Conservation (phyloP, 257 asterid species). For the Nyctanthes arbortristis region DNA sequence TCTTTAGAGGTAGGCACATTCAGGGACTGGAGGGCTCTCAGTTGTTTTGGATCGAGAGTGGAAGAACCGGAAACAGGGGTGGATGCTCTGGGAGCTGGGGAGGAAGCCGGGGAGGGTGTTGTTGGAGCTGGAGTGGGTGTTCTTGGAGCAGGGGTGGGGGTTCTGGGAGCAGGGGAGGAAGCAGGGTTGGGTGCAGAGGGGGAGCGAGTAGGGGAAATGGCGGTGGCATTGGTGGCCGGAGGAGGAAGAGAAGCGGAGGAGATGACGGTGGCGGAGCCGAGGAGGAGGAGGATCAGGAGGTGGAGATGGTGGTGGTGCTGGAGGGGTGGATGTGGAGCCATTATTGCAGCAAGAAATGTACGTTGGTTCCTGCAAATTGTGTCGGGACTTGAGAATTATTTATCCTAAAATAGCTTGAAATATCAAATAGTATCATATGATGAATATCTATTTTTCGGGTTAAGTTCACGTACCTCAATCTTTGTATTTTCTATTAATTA, state of each 20-base stretch:
- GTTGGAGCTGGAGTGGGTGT: slow-evolving; percentile 25
- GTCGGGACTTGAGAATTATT: too few relatives aligned
- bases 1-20: slow-evolving; percentile 61
- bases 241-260: background rate
- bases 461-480: too few relatives aligned
- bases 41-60: slow-evolving; percentile 81
- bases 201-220: slow-evolving; percentile 8
- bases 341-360: background rate
- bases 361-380: too few relatives aligned
- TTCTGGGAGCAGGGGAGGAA: slow-evolving; percentile 24
- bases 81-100: slow-evolving; percentile 30
- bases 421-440: too few relatives aligned
- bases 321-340: background rate
- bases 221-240: slow-evolving; percentile 33
- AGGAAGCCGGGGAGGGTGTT: slow-evolving; percentile 5
- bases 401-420: too few relatives aligned
- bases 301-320: background rate
- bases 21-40: slow-evolving; percentile 77
- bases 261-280: background rate
- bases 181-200: slow-evolving; percentile 27
- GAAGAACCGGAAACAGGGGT: slow-evolving; percentile 45
- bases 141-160: slow-evolving; percentile 32
- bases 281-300: background rate
- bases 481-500: too few relatives aligned
- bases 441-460: too few relatives aligned